Evolutionary conservation across 2,329 filamentous ascomycete genomes (phyloP).

Genomic region (Ilyonectria destructans): DNA sequence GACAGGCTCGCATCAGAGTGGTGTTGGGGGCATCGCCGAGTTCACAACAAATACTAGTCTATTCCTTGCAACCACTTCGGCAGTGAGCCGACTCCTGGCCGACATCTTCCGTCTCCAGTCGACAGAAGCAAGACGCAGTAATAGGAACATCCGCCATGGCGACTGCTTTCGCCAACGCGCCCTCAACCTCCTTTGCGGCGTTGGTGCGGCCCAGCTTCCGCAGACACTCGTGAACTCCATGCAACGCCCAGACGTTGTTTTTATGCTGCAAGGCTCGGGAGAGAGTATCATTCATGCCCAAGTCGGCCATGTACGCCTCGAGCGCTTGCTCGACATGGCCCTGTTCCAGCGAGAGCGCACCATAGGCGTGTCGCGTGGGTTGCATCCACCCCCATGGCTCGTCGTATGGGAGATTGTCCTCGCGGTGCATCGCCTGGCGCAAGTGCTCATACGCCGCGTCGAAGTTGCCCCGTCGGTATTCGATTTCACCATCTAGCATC

Average conservation of each 20-base stretch:
- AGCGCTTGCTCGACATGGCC: conserved; percentile 70
- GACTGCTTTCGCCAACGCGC: conserved; percentile 4
- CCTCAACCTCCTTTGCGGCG: conserved; percentile 51
- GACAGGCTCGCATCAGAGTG: not conserved
- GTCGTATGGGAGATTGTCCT: conserved; percentile 77
- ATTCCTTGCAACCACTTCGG: conserved; percentile 6
- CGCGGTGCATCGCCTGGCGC: conserved; percentile 69
- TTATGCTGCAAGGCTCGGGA: conserved; percentile 78
- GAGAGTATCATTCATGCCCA: conserved; percentile 72
- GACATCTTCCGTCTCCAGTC: conserved; percentile 4
- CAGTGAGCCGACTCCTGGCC: not conserved
- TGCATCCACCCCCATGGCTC: conserved; percentile 89
- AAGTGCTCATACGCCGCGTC: conserved; percentile 73
- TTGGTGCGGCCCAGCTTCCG: conserved; percentile 61
- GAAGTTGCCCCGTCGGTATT: conserved; percentile 76
- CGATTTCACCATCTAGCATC: conserved; percentile 83
- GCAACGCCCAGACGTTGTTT: conserved; percentile 83
- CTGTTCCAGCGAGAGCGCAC: conserved; percentile 79
- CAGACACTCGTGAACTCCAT: conserved; percentile 82
- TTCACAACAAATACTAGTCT: not conserved
- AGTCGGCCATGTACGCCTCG: conserved; percentile 73
- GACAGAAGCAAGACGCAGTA: conserved; percentile 24
- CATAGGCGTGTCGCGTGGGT: conserved; percentile 79
- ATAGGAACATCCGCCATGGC: conserved; percentile 17
- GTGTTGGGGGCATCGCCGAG: not conserved